phyloP scores from a whole-genome alignment of 78 protist genomes.

The Dictyostelium capitatum region DNA sequence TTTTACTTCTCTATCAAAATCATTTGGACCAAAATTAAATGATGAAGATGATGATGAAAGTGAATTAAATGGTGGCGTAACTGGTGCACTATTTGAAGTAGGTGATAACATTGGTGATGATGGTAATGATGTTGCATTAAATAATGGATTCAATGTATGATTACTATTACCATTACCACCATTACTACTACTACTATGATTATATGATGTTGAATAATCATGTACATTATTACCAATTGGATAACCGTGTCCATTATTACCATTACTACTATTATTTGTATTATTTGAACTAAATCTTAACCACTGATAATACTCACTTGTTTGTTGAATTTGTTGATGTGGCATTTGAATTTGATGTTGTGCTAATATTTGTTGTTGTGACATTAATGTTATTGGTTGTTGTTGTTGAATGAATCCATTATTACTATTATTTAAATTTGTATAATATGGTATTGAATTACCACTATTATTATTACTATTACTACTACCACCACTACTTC shows the following conservation, averaged over 20 bases:
- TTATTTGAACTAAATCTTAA: neutral
- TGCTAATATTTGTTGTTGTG: neutral
- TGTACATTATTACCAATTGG: neutral
- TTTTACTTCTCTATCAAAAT: conserved; percentile 23
- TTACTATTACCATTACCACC: neutral
- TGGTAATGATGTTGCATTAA: neutral
- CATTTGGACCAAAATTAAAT: neutral
- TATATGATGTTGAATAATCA: conserved; percentile 15
- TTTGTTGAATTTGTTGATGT: neutral
- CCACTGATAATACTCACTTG: neutral
- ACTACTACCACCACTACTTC: neutral
- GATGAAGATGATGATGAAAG: neutral
- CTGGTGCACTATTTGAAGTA: neutral
- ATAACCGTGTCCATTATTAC: neutral
- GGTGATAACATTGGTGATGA: conserved; percentile 20
- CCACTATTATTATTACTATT: neutral
- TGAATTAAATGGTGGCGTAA: conserved; percentile 4
- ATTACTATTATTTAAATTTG: neutral
- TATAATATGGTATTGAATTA: neutral
- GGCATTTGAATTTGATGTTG: conserved; percentile 5
- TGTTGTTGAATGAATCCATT: neutral
- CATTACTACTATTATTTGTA: neutral
- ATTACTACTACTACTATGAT: neutral
- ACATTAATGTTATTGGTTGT: neutral
- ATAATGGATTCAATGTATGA: conserved; percentile 3